phyloP scores from a whole-genome alignment of 2,329 filamentous ascomycete species.

The Chaetomium sp. region DNA sequence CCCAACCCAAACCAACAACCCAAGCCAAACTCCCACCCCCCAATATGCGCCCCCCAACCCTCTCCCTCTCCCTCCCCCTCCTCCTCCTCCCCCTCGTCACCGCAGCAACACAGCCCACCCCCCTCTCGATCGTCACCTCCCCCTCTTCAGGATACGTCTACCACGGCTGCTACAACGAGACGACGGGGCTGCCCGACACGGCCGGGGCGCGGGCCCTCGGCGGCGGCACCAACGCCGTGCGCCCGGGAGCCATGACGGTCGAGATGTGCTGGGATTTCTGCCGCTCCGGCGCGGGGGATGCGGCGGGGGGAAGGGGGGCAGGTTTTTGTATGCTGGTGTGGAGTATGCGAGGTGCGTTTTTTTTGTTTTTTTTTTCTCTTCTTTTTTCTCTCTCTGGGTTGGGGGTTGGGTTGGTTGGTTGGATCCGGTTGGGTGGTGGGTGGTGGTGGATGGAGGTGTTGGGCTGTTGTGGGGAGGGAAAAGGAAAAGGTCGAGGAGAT shows the following conservation, averaged over 20 bases:
- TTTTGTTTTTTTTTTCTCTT: not conserved
- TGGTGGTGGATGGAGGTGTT: not conserved
- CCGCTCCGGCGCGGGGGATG: slow-evolving; percentile 43
- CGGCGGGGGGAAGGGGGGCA: slow-evolving; percentile 6
- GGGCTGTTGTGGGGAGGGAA: not conserved
- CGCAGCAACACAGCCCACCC: not conserved
- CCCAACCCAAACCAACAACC: not conserved
- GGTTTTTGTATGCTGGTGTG: slow-evolving; percentile 52
- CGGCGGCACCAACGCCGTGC: slow-evolving; percentile 46
- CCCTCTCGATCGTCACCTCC: not conserved
- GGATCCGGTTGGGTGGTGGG: not conserved
- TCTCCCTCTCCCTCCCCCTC: not conserved
- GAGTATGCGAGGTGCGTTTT: slow-evolving; percentile 52
- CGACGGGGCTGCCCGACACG: slow-evolving; percentile 48
- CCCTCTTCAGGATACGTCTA: not conserved
- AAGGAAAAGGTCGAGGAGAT: not conserved
- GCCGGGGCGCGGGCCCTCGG: slow-evolving; percentile 49
- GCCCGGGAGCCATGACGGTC: slow-evolving; percentile 54
- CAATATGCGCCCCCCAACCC: slow-evolving; percentile 1
- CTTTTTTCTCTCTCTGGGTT: not conserved
- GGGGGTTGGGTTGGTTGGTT: not conserved
- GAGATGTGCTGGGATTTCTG: slow-evolving; percentile 56
- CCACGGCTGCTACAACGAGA: slow-evolving; percentile 62
- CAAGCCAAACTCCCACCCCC: no score
- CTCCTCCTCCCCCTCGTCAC: not conserved